Evolutionary conservation across 2,329 filamentous ascomycete species (phyloP).

Genomic region (Colletotrichum salicis): DNA sequence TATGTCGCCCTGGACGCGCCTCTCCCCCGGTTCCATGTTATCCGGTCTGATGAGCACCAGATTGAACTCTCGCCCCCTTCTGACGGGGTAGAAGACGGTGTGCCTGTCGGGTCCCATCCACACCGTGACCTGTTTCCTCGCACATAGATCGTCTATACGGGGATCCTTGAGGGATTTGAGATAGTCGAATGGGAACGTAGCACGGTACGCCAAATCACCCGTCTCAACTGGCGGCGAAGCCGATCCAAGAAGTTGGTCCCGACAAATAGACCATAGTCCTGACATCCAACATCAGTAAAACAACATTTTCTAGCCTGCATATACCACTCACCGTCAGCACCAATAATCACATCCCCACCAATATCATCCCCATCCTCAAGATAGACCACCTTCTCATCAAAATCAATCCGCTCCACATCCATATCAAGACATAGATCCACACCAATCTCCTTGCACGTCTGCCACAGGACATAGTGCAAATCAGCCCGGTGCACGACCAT

Average conservation of each 20-base stretch:
- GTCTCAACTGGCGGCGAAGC: slow-evolving; percentile 18
- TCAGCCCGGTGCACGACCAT: slow-evolving; percentile 26
- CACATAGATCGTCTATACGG: slow-evolving; percentile 4
- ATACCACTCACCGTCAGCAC: slow-evolving; percentile 20
- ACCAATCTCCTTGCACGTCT: slow-evolving; percentile 1
- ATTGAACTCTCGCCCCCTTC: slow-evolving; percentile 18
- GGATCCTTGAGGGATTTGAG: slow-evolving; percentile 18
- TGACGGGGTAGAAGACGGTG: slow-evolving; percentile 15
- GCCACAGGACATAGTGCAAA: slow-evolving; percentile 19
- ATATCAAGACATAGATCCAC: slow-evolving; percentile 20
- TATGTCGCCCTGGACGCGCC: background rate
- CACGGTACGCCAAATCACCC: slow-evolving; percentile 12
- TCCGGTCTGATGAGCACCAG: slow-evolving; percentile 12
- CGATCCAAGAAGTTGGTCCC: background rate
- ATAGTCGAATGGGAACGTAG: background rate
- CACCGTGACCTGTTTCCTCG: background rate
- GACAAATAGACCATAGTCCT: slow-evolving; percentile 26
- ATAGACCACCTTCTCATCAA: slow-evolving; percentile 1
- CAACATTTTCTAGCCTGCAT: too few species aligned
- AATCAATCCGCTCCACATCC: slow-evolving; percentile 26
- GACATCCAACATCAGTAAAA: fast-evolving
- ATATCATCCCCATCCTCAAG: slow-evolving; percentile 30
- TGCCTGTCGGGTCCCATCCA: slow-evolving; percentile 24
- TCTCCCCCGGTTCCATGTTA: background rate
- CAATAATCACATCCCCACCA: slow-evolving; percentile 15